A percentile compares a stretch with the other conserved stretches of the same genome.
phyloP scores from a whole-genome alignment of 306 rosid species.

The Aeschynomene evenia region DNA sequence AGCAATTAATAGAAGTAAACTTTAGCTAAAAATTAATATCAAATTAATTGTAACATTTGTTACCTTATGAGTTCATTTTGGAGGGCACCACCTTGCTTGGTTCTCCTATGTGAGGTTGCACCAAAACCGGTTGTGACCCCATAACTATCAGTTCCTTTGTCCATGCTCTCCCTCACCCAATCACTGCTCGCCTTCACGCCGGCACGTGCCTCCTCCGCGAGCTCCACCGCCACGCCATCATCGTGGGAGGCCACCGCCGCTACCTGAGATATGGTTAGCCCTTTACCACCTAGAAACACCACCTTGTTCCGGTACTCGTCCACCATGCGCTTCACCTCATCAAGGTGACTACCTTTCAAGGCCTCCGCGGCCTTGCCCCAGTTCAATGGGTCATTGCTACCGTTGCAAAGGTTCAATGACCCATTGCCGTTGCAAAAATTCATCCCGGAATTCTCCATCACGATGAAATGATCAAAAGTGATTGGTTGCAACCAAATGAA shows the following conservation, averaged over 20 bases:
- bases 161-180: slow-evolving; percentile 79
- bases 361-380: slow-evolving; percentile 71
- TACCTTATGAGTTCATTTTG: slow-evolving; percentile 88
- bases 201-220: slow-evolving; percentile 48
- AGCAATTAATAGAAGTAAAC: background rate
- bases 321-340: slow-evolving; percentile 79
- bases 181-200: slow-evolving; percentile 83
- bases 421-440: slow-evolving; percentile 12
- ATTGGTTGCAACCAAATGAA: background rate
- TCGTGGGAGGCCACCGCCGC: slow-evolving; percentile 59
- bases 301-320: slow-evolving; percentile 56
- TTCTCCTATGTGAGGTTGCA: slow-evolving; percentile 88
- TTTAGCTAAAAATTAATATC: background rate
- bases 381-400: slow-evolving; percentile 48
- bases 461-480: background rate
- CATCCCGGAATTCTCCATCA: slow-evolving; percentile 18
- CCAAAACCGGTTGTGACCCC: slow-evolving; percentile 95
- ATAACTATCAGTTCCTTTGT: slow-evolving; percentile 76
- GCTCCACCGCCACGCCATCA: slow-evolving; percentile 45
- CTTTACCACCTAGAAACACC: slow-evolving; percentile 63
- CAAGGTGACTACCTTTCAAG: slow-evolving; percentile 69
- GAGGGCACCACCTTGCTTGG: slow-evolving; percentile 89
- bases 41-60: background rate
- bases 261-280: slow-evolving; percentile 61
- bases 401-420: slow-evolving; percentile 30